phyloP scores from a whole-genome alignment of 106 monocot genomes.

The Platanthera zijinensis region DNA sequence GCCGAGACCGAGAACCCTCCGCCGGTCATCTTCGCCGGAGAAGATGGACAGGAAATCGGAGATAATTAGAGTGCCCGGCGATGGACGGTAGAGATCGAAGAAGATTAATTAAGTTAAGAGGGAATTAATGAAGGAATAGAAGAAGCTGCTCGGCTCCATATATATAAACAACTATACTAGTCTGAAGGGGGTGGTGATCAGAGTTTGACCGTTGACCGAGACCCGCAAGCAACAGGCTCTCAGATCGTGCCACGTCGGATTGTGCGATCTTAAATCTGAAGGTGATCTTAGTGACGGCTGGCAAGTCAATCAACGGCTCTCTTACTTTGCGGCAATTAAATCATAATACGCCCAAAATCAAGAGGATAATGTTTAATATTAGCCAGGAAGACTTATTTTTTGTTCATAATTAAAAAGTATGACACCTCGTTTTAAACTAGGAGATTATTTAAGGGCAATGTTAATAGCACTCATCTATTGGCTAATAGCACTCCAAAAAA shows the following conservation, averaged over 20 bases:
- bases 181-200: not conserved
- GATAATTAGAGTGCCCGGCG: not conserved
- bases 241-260: not conserved
- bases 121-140: not conserved
- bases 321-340: not conserved
- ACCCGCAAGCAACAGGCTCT: not conserved
- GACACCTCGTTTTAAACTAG: too few species aligned
- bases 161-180: too few species aligned
- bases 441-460: too few species aligned
- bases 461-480: too few species aligned
- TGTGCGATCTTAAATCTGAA: not conserved
- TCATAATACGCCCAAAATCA: too few species aligned
- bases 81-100: too few species aligned
- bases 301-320: conserved; percentile 5
- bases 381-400: too few species aligned
- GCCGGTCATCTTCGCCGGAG: conserved; percentile 10
- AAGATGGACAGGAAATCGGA: not conserved
- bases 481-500: too few species aligned
- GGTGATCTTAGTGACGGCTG: not conserved
- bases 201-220: not conserved
- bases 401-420: too few species aligned
- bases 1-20: conserved; percentile 52
- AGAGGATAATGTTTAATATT: too few species aligned
- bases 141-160: not conserved
- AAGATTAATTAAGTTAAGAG: not conserved